Evolutionary conservation across 371 early-diverging fungal genomes (phyloP).

Genomic region (Syncephalastrum monosporum): DNA sequence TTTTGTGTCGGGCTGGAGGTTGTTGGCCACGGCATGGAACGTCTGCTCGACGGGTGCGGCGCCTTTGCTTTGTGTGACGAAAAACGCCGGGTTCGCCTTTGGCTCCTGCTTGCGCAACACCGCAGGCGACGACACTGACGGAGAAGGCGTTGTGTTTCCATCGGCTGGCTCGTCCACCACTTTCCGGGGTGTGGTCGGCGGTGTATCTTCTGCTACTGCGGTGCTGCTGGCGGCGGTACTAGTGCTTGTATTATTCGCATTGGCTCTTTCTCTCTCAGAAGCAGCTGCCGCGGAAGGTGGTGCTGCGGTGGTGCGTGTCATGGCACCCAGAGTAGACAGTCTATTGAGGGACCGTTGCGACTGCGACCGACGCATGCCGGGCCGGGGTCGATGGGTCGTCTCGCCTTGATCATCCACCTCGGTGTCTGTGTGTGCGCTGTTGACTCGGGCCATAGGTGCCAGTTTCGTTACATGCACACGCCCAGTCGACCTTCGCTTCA

Average conservation of each 20-base stretch:
- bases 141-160: conserved; percentile 3
- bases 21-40: conserved; percentile 38
- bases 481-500: conserved; percentile 46
- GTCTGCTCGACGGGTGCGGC: conserved; percentile 40
- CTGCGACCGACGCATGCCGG: conserved; percentile 40
- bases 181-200: conserved; percentile 10
- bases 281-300: conserved; percentile 9
- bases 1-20: conserved; percentile 10
- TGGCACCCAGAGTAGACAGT: conserved; percentile 14
- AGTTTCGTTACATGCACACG: conserved; percentile 49
- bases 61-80: conserved; percentile 10
- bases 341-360: conserved; percentile 30
- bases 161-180: not conserved
- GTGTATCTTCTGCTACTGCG: conserved; percentile 8
- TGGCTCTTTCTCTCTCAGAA: too few relatives aligned
- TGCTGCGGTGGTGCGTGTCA: conserved; percentile 10
- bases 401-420: conserved; percentile 19
- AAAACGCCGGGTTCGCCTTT: conserved; percentile 6
- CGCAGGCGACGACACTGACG: conserved; percentile 16
- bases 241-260: not conserved
- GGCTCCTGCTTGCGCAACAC: conserved; percentile 6
- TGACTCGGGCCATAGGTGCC: conserved; percentile 43
- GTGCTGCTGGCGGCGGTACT: conserved; percentile 4
- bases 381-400: conserved; percentile 12
- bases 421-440: conserved; percentile 27